These are phyloP conservation scores for Straminergon stramineum DNA, from an alignment of 225 moss, liverwort and hornwort genomes.

Conservation along the genomic window DNA sequence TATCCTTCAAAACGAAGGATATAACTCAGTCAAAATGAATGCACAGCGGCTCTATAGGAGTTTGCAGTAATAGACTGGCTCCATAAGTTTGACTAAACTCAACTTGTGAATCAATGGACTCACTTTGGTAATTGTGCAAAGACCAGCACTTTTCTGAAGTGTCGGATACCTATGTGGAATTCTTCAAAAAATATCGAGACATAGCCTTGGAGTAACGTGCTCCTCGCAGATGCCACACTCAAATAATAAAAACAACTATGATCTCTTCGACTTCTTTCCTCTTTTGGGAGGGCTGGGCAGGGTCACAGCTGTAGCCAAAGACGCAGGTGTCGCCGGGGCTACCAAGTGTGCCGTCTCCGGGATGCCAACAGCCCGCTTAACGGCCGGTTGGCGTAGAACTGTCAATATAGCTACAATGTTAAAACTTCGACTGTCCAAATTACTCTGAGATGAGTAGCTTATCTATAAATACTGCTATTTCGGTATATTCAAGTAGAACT, in stretches of 20 bases:
- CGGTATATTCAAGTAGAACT: not conserved
- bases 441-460: not conserved
- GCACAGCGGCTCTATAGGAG: not conserved
- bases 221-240: not conserved
- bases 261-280: constrained; percentile 26
- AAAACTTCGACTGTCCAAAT: not conserved
- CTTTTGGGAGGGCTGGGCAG: constrained; percentile 55
- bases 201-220: not conserved
- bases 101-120: constrained; percentile 19
- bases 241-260: constrained; percentile 1
- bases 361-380: constrained; percentile 73
- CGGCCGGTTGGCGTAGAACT: constrained; percentile 68
- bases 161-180: not conserved
- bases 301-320: constrained; percentile 57
- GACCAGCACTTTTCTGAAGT: not conserved
- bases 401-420: not conserved
- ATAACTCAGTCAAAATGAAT: not conserved
- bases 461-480: not conserved
- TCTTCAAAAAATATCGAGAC: not conserved
- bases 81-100: not conserved
- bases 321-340: constrained; percentile 39
- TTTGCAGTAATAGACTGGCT: not conserved
- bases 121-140: constrained; percentile 4
- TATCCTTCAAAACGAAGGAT: not conserved
- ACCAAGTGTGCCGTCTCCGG: constrained; percentile 85